Evolutionary conservation across 345 rosid species (phyloP).

Genomic region (Gossypium mustelinum): DNA sequence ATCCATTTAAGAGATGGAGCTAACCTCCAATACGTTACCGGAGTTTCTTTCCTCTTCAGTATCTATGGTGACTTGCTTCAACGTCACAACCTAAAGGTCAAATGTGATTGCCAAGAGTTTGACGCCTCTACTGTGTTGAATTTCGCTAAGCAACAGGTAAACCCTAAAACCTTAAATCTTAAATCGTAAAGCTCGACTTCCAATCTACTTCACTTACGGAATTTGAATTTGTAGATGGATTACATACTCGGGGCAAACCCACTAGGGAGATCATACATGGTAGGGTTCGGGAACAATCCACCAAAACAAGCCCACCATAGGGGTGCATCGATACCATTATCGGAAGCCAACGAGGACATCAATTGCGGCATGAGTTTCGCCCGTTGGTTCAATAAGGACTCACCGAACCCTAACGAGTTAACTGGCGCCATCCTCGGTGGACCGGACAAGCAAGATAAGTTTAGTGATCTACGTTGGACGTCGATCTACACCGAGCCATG

Average conservation of each 20-base stretch:
- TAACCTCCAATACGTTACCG: conserved; percentile 29
- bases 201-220: too few relatives aligned
- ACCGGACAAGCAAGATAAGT: conserved; percentile 66
- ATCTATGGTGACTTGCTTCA: conserved; percentile 10
- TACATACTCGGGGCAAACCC: conserved; percentile 82
- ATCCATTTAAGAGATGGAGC: conserved; percentile 83
- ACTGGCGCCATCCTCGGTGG: conserved; percentile 91
- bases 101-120: neutral
- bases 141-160: conserved; percentile 9
- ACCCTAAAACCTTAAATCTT: neutral
- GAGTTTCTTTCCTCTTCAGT: neutral
- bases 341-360: conserved; percentile 15
- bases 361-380: conserved; percentile 68
- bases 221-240: conserved; percentile 47
- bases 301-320: conserved; percentile 83
- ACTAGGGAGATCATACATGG: conserved; percentile 79
- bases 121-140: neutral
- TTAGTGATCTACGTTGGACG: conserved; percentile 57
- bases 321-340: conserved; percentile 62
- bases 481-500: conserved; percentile 80
- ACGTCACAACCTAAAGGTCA: neutral
- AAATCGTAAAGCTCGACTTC: too few relatives aligned
- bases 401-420: conserved; percentile 69
- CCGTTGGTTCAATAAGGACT: conserved; percentile 34
- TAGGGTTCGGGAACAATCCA: conserved; percentile 73